Evolutionary conservation across 768 basidiomycete species (phyloP), one percentile per base, ranked within the genome.

Genomic region (Boletus subcaerulescens): DNA sequence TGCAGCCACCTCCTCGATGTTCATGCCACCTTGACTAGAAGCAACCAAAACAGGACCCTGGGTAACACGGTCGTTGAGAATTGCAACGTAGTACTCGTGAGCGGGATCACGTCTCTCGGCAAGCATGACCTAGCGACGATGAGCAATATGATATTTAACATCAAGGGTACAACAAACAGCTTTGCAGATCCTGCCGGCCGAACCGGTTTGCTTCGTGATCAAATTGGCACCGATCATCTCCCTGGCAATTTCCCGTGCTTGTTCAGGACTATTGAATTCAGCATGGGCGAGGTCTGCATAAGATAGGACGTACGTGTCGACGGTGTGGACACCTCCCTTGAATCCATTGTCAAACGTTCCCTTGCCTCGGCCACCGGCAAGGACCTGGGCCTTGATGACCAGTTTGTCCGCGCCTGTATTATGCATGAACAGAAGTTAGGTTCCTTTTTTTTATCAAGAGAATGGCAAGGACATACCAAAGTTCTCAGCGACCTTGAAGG

Each of bases 201-300:
- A 89, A 60, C 97, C 97, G 9, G 97, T 99, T 72, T 99, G 97
- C 71, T 99, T 99, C 57, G 97, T 99, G 76, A 99, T 98, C 63
- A 99, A 84, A 58, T 90, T 90, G 52, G 89, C 80, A 46, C 94
- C 94, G 52, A 99, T 83, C 97, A 99, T 99, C 77, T 95, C 88
- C 52, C 74, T 73, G 7, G 97, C 96, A 59, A 81, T 83, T 41
- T 94, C 91, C 69, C 86, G 81, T 29, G 95, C 97, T 70, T 98
- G 85, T 60, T 89, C 83, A 24, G 97, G 89, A 57, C 92, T 93
- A 61, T 18, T 31, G 39, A 33, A 41, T 49, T 61, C 56, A 59
- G 44, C n/a, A 46, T 45, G 33, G 40, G 40, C 13, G 20, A 46
- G 33, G 50, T 26, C 46, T 52, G 17, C 26, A 43, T n/a, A 41